These are phyloP conservation scores for Dipteronia sinensis DNA, from an alignment of 345 rosid species.

Conservation along the genomic window DNA sequence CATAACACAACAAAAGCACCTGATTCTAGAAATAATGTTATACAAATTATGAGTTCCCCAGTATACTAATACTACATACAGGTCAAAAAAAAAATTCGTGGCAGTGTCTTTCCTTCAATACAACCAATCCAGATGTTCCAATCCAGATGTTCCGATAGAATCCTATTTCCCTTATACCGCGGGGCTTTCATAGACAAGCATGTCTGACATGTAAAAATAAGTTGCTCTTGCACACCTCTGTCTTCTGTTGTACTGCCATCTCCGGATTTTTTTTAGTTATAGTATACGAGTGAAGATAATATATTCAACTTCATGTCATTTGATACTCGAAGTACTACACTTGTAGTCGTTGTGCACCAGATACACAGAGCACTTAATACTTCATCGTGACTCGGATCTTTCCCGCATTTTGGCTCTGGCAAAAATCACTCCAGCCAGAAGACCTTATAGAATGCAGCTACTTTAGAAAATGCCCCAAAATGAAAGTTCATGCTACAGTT, in stretches of 20 bases:
- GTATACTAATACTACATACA: background rate
- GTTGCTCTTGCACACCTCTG: background rate
- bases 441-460: slow-evolving; percentile 54
- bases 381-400: slow-evolving; percentile 43
- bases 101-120: slow-evolving; percentile 4
- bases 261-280: background rate
- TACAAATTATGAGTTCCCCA: background rate
- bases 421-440: slow-evolving; percentile 85
- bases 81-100: slow-evolving; percentile 4
- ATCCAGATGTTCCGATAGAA: background rate
- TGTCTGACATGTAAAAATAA: too few relatives aligned
- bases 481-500: background rate
- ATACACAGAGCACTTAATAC: background rate
- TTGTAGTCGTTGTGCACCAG: background rate
- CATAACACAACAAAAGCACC: background rate
- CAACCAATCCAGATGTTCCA: background rate
- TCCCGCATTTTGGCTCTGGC: slow-evolving; percentile 90
- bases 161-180: background rate
- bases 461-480: slow-evolving; percentile 7
- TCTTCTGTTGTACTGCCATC: slow-evolving; percentile 9
- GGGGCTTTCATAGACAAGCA: background rate
- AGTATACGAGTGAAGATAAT: background rate
- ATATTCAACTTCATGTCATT: background rate
- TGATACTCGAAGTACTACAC: background rate
- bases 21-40: background rate